Base-by-base conservation (phyloP, 78 protist species). In the Dictyostelium citrinum region DNA sequence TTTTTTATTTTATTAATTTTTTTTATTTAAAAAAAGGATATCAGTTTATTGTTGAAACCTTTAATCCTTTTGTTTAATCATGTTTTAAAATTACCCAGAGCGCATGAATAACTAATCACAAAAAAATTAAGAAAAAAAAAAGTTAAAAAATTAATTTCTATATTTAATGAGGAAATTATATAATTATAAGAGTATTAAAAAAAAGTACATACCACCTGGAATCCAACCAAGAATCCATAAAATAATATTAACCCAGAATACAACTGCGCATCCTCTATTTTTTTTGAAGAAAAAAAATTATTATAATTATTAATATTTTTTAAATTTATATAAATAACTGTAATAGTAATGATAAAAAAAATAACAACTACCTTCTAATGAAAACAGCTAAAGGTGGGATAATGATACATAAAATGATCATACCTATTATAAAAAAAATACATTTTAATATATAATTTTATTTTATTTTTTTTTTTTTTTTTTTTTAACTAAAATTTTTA, bases 371-470 rank as follows among this genome's bases (percentile, higher is more conserved):
- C 64, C 79, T 49, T 29, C 55, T 14, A 16, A 84, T 84, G 16
- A 84, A 60, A 6, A 72, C 91, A 24, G 83, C 82, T 7, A 84
- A 41, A 39, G 90, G 90, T 31, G 90, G 90, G 31, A 83, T 43
- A 17, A 83, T 31, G 39, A 83, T 72, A 61, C 71, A 49, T 20
- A 83, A 49, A 41, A 83, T 83, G 35, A 71, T 83, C 64, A 71
- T 70, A 68, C 81, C 81, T 46, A 83, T 39, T 39, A 39, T 39
- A 39, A 39, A 39, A 37, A 37, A 37, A 37, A 37, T 37, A 37
- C 3, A 37, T 37, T 37, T 39, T 39, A 39, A 39, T 39, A 16
- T 5, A 39, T 71, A 37, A 5, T 3, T 67, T 29, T 11, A 31
- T 68, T 4, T 16, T 68, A 14, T 31, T 29, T 7, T 22, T 64